phyloP scores from a whole-genome alignment of 2,329 filamentous ascomycete species.

The Zymoseptoria brevis region DNA sequence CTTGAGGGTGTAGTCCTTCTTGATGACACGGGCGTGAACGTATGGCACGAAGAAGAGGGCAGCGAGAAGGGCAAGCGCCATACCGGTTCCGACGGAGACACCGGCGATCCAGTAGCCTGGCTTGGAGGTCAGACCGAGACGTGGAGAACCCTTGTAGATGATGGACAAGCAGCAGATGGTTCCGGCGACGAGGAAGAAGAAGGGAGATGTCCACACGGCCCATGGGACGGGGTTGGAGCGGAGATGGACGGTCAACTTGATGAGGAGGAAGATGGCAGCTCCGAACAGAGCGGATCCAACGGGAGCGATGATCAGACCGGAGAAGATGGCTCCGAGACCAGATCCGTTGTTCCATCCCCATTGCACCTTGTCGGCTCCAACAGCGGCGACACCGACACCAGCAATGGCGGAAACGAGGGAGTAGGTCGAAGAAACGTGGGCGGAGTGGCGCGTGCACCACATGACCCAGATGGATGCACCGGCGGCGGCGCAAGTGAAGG shows the following conservation, averaged over 20 bases:
- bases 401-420: slow-evolving; percentile 53
- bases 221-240: slow-evolving; percentile 43
- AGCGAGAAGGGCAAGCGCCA: slow-evolving; percentile 35
- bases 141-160: slow-evolving; percentile 42
- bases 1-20: slow-evolving; percentile 26
- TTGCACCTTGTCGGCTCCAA: slow-evolving; percentile 33
- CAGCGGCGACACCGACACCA: slow-evolving; percentile 53
- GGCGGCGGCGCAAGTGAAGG: slow-evolving; percentile 39
- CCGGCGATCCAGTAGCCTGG: slow-evolving; percentile 40
- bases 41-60: slow-evolving; percentile 33
- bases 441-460: slow-evolving; percentile 46
- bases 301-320: slow-evolving; percentile 43
- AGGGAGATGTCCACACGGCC: slow-evolving; percentile 42
- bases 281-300: slow-evolving; percentile 41
- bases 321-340: slow-evolving; percentile 38
- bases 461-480: slow-evolving; percentile 51
- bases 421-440: slow-evolving; percentile 56
- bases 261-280: slow-evolving; percentile 42
- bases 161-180: slow-evolving; percentile 48
- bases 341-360: slow-evolving; percentile 38
- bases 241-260: slow-evolving; percentile 45
- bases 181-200: slow-evolving; percentile 42
- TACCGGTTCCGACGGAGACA: slow-evolving; percentile 39
- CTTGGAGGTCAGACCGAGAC: slow-evolving; percentile 37
- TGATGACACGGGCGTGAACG: slow-evolving; percentile 26